phyloP scores from a whole-genome alignment of 768 basidiomycete genomes.

The Amanita brunnescens region DNA sequence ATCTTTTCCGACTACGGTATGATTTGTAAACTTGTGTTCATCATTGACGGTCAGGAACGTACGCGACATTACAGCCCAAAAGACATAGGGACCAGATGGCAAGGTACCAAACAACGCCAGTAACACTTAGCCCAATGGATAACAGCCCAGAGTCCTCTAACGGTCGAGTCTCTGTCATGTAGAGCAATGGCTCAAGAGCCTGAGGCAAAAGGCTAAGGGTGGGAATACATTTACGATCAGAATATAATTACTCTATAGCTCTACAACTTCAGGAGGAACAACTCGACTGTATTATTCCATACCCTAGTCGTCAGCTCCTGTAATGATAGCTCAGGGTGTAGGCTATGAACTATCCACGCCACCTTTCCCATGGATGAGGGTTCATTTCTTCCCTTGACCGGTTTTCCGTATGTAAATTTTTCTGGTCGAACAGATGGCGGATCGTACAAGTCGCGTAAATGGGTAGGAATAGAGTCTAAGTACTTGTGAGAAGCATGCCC shows the following conservation, averaged over 20 bases:
- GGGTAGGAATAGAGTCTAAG: slow-evolving; percentile 37
- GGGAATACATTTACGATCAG: neutral
- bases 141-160: neutral
- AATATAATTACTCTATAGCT: neutral
- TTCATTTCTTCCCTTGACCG: slow-evolving; percentile 75
- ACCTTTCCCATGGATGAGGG: slow-evolving; percentile 57
- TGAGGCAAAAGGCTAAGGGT: neutral
- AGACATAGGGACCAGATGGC: slow-evolving; percentile 57
- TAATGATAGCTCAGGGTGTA: slow-evolving; percentile 34
- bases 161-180: neutral
- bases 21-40: neutral
- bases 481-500: slow-evolving; percentile 52
- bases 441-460: slow-evolving; percentile 40
- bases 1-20: slow-evolving; percentile 57
- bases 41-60: slow-evolving; percentile 21
- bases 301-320: slow-evolving; percentile 47
- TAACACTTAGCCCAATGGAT: slow-evolving; percentile 7
- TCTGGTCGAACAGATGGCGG: slow-evolving; percentile 47
- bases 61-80: slow-evolving; percentile 66
- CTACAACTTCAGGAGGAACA: slow-evolving; percentile 46
- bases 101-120: slow-evolving; percentile 52
- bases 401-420: slow-evolving; percentile 45
- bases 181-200: neutral
- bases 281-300: slow-evolving; percentile 53
- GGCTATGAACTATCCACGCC: slow-evolving; percentile 57